These are phyloP conservation scores for Fusarium burgessii DNA, from an alignment of 2,329 filamentous ascomycete genomes.

Conservation along the genomic window DNA sequence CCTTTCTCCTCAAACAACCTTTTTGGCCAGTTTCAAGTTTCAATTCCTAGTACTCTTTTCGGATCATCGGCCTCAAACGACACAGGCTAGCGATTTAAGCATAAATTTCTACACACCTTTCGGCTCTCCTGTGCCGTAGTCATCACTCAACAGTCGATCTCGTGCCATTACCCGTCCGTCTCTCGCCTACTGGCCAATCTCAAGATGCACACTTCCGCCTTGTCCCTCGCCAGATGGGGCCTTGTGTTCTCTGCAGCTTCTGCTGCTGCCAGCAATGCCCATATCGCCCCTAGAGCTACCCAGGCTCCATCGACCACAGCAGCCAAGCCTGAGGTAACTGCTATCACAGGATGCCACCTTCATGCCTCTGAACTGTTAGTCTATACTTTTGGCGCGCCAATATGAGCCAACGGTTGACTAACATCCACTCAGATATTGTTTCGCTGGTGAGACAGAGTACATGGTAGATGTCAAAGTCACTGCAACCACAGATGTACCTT, in stretches of 20 bases:
- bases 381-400: not conserved
- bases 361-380: constrained; percentile 57
- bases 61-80: not conserved
- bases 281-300: constrained; percentile 50
- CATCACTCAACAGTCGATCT: not conserved
- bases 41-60: not conserved
- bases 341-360: constrained; percentile 57
- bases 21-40: constrained; percentile 15
- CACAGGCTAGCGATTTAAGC: constrained; percentile 20
- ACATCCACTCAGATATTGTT: constrained; percentile 55
- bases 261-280: constrained; percentile 21
- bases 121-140: constrained; percentile 14
- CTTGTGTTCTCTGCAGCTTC: constrained; percentile 27
- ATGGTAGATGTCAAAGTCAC: constrained; percentile 62
- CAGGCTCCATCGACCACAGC: constrained; percentile 45
- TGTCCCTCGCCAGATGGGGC: constrained; percentile 37
- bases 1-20: constrained; percentile 8
- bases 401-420: not conserved
- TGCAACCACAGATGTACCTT: constrained; percentile 66
- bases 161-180: constrained; percentile 3
- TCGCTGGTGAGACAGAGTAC: constrained; percentile 58
- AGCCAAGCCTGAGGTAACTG: constrained; percentile 48
- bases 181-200: not conserved
- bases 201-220: constrained; percentile 30
- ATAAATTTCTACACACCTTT: constrained; percentile 18